Evolutionary conservation across 2,329 filamentous ascomycete species (phyloP), one percentile per base, ranked within the genome.

Genomic region (Aciculosporium take): DNA sequence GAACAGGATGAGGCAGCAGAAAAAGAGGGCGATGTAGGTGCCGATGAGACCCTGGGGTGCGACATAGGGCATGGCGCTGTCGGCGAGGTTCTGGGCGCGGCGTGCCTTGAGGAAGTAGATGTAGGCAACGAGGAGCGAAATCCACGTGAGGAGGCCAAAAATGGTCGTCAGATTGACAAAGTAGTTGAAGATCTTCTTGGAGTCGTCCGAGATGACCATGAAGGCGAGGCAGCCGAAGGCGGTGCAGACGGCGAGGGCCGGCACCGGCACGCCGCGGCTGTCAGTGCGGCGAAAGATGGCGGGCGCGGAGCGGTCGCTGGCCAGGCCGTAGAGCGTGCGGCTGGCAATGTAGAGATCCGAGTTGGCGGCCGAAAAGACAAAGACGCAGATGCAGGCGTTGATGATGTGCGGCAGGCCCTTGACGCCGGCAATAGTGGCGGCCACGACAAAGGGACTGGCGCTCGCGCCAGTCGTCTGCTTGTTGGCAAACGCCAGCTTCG

Each of bases 341-440:
- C 75, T 81, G 17, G 79, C 81, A 51, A 78, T 84, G 69, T 86
- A 87, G 20, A 86, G 64, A 62, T 86, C 81, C 1, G 79, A 84
- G 66, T 87, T 87, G 47, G 80, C 73, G 12, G 82, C 82, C 10
- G 76, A 81, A 61, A 87, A 84, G 51, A 84, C 81, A 55, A 86
- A 86, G 48, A 85, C 56, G 46, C 84, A 64, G 49, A 87, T 85
- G 53, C 78, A 82, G 25, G 65, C 82, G 60, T 87, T 87, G 55
- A 87, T 62, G 53, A 86, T 74, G 50, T 77, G 70, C 2, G 79
- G 74, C 8, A 87, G 66, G 17, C 63, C 59, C 2, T 69, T 60
- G 56, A 87, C 81, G 13, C 73, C 67, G 1, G 80, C 78, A 15
- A 80, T 50, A 46, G 65, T 60, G 57, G 85, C 81, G 27, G 82